Evolutionary conservation across 2,329 filamentous ascomycete species (phyloP).

Genomic region (Ophiostoma montium): DNA sequence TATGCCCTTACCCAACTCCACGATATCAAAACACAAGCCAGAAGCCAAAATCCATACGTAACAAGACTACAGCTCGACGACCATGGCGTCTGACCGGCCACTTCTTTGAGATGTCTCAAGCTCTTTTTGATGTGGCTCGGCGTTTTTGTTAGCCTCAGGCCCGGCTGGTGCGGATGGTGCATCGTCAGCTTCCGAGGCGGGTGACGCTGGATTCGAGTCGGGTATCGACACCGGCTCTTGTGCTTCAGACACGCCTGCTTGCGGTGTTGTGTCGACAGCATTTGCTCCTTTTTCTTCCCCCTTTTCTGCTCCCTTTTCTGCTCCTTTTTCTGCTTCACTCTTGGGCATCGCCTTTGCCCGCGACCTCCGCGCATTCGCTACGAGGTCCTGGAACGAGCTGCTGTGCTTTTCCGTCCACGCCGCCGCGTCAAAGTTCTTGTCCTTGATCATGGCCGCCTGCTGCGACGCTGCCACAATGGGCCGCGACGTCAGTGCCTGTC

Average conservation of each 20-base stretch:
- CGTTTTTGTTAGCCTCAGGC: not conserved
- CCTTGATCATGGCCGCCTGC: slow-evolving; percentile 46
- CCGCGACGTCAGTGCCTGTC: slow-evolving; percentile 10
- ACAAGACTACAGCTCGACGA: not conserved
- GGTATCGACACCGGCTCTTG: not conserved
- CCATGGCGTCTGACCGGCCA: not conserved
- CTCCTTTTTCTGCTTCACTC: not conserved
- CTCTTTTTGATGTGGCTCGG: not conserved
- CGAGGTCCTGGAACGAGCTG: slow-evolving; percentile 62
- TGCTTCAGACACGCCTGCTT: not conserved
- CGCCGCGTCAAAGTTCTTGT: slow-evolving; percentile 74
- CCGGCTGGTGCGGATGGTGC: too few relatives aligned
- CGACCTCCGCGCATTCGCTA: slow-evolving; percentile 56
- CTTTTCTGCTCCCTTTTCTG: not conserved
- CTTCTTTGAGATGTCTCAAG: not conserved
- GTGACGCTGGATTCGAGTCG: not conserved
- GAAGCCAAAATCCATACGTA: not conserved
- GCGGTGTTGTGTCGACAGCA: not conserved
- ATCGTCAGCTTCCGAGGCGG: not conserved
- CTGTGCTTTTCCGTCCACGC: slow-evolving; percentile 64
- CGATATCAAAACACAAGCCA: not conserved
- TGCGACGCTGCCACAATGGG: slow-evolving; percentile 12
- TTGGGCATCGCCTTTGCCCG: slow-evolving; percentile 23
- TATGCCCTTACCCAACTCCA: not conserved
- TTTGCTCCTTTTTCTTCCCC: not conserved